These are phyloP conservation scores for Hymenoscyphus repandus DNA, from an alignment of 2,329 filamentous ascomycete species.

Conservation along the genomic window DNA sequence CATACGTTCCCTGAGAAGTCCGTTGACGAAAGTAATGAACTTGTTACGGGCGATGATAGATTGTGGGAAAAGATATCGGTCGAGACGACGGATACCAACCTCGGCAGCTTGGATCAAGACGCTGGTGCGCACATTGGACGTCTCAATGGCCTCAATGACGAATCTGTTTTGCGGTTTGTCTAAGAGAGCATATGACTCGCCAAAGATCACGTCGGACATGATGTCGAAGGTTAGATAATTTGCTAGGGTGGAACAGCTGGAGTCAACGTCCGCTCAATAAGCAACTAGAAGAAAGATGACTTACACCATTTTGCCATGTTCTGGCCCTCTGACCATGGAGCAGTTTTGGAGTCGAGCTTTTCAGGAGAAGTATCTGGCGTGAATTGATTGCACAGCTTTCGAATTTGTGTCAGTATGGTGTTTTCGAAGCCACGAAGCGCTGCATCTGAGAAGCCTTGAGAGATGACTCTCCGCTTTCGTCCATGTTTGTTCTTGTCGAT, in stretches of 20 bases:
- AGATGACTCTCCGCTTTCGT: conserved; percentile 39
- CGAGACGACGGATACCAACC: background rate
- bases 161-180: conserved; percentile 12
- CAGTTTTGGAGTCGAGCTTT: background rate
- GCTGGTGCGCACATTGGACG: conserved; percentile 21
- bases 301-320: conserved; percentile 1
- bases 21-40: background rate
- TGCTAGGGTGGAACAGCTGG: conserved; percentile 1
- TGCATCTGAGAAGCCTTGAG: conserved; percentile 23
- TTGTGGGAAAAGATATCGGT: background rate
- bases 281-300: background rate
- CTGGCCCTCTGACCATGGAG: background rate
- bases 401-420: background rate
- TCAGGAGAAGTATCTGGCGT: background rate
- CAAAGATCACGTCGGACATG: conserved; percentile 23
- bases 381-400: background rate
- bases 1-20: background rate
- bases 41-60: background rate
- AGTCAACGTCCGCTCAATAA: background rate
- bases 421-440: conserved; percentile 3
- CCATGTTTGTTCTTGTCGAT: conserved; percentile 63
- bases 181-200: conserved; percentile 10
- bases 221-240: conserved; percentile 24
- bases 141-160: conserved; percentile 16
- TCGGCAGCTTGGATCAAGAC: conserved; percentile 7